phyloP scores from a whole-genome alignment of 2,329 filamentous ascomycete genomes.

The Botrytis tulipae region DNA sequence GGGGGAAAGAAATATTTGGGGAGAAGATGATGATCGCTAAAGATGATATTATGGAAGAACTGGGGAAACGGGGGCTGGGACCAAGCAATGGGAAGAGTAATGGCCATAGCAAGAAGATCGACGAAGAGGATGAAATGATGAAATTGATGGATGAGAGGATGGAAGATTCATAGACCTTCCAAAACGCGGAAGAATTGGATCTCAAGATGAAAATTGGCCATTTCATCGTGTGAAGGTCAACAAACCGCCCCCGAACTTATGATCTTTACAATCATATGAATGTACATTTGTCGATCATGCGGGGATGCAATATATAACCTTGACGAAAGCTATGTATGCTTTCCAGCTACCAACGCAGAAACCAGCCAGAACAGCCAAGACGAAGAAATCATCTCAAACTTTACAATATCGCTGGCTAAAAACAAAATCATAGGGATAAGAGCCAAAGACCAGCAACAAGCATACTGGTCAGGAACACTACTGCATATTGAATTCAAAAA shows the following conservation, averaged over 20 bases:
- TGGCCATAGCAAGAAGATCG: neutral
- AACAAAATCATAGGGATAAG: neutral
- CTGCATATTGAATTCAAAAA: too few relatives aligned
- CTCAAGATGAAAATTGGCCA: neutral
- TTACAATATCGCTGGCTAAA: neutral
- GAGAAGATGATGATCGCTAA: conserved; percentile 30
- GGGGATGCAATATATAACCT: neutral
- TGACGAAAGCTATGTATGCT: neutral
- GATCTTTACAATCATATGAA: neutral
- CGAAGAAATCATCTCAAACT: neutral
- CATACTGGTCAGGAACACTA: neutral
- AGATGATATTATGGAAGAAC: conserved; percentile 29
- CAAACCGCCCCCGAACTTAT: neutral
- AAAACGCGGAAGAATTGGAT: neutral
- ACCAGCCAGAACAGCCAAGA: neutral
- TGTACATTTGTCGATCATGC: neutral
- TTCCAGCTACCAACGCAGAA: neutral
- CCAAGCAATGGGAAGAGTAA: neutral
- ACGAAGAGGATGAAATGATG: conserved; percentile 21
- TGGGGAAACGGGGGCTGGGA: neutral
- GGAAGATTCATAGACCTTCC: conserved; percentile 11
- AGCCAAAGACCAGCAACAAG: neutral
- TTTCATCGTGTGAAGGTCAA: neutral
- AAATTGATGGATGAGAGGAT: conserved; percentile 34
- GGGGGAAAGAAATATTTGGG: conserved; percentile 31